Conservation (phyloP, 768 basidiomycete genomes). For the Mycena vulgaris region DNA sequence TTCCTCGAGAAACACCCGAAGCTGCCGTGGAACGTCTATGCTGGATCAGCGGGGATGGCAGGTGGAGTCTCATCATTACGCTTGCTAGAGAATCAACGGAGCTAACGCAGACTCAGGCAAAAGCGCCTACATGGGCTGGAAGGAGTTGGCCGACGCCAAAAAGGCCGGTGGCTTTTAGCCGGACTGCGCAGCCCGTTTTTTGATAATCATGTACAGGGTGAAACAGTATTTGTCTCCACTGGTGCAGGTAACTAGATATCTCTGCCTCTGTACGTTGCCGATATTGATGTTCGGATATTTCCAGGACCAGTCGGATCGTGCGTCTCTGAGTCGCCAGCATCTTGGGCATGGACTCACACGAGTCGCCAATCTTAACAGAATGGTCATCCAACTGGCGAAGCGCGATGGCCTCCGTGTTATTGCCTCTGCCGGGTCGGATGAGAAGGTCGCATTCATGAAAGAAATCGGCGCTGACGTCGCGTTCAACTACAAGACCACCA, state of each 20-base stretch:
- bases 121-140: constrained; percentile 46
- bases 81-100: not conserved
- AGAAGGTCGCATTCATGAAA: constrained; percentile 69
- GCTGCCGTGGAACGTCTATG: constrained; percentile 46
- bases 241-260: constrained; percentile 1
- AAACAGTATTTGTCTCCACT: constrained; percentile 7
- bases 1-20: constrained; percentile 7
- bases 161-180: constrained; percentile 6
- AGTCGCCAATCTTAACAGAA: no score
- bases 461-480: constrained; percentile 68
- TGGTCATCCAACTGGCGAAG: constrained; percentile 57
- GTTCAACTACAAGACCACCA: constrained; percentile 77
- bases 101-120: constrained; percentile 36
- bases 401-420: constrained; percentile 66
- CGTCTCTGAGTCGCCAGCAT: no score
- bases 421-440: constrained; percentile 71
- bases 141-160: constrained; percentile 38
- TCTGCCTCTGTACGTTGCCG: no score
- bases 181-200: no score
- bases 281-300: not conserved
- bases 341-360: no score
- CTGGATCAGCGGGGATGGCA: constrained; percentile 71
- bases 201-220: no score
- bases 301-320: constrained; percentile 23
- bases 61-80: constrained; percentile 47